Base-by-base conservation (phyloP, 768 basidiomycete species). In the Hysterangium stoloniferum region DNA sequence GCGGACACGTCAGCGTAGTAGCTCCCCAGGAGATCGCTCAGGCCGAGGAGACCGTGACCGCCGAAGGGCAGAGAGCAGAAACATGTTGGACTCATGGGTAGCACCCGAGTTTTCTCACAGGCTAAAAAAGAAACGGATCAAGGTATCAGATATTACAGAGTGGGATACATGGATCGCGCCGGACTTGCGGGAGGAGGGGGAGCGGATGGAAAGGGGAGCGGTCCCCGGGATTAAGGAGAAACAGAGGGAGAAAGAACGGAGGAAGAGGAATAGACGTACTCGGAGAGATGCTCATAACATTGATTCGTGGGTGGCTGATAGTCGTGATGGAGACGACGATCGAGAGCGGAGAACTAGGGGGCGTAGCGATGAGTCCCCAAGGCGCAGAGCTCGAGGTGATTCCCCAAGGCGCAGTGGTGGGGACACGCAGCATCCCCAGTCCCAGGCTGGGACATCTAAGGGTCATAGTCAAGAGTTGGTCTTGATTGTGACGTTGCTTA, bases 31-130 rank as follows among this genome's bases (percentile, higher is more conserved):
- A n/a, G n/a, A n/a, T n/a, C n/a, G n/a, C n/a, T n/a, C n/a, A n/a
- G n/a, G n/a, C n/a, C n/a, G n/a, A n/a, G n/a, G n/a, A n/a, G n/a
- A n/a, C n/a, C n/a, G n/a, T n/a, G n/a, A n/a, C n/a, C n/a, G n/a
- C n/a, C n/a, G n/a, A n/a, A 17, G 40, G 17, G 40, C 20, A 37
- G 20, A 4, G 22, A 20, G 40, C 28, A 20, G 11, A 41, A 25
- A 41, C 4, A 41, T 41, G 40, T 41, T 25, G 40, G 40, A 41
- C 11, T 41, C 40, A 41, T 41, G 40, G 40, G 40, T 41, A 13
- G 40, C 40, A 6, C 40, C 40, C 28, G 40, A 12, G 11, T 9
- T 25, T 17, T 11, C 40, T 17, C n/a, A n/a, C n/a, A n/a, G n/a
- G n/a, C n/a, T n/a, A n/a, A n/a, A n/a, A n/a, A n/a, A n/a, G n/a